Conservation (phyloP, 2,329 filamentous ascomycete species). For the Diaporthe longicolla region DNA sequence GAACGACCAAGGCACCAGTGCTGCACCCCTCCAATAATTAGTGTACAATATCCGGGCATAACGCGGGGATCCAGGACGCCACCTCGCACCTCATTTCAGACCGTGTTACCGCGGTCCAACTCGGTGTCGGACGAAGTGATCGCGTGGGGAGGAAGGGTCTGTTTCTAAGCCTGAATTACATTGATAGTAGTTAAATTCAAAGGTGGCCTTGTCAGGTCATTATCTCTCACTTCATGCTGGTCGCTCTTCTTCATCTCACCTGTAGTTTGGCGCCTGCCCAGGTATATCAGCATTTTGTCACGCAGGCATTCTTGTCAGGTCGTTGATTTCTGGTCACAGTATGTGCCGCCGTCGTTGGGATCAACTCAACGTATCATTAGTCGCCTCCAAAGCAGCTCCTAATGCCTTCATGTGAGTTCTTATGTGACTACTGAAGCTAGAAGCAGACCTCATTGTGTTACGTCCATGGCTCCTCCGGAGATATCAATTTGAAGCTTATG, state of each 20-base stretch:
- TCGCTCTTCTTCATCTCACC: neutral
- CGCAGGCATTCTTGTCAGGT: neutral
- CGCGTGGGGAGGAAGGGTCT: neutral
- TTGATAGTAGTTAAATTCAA: neutral
- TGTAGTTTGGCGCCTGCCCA: too few relatives aligned
- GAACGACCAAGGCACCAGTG: constrained; percentile 1
- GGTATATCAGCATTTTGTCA: neutral
- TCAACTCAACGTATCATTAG: neutral
- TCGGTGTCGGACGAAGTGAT: neutral
- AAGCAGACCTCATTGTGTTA: neutral
- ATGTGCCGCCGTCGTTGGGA: too few relatives aligned
- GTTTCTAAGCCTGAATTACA: neutral
- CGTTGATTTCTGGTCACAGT: too few relatives aligned
- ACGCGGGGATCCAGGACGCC: neutral
- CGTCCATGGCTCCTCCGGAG: neutral
- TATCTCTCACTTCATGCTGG: neutral
- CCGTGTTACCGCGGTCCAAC: neutral
- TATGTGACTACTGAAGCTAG: neutral
- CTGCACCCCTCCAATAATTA: constrained; percentile 7
- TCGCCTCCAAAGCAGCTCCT: neutral
- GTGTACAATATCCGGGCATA: neutral
- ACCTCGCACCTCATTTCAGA: neutral
- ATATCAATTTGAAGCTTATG: neutral
- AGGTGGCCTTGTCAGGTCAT: neutral
- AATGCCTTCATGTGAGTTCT: neutral